Evolutionary conservation across 2,329 filamentous ascomycete species (phyloP).

Genomic region (Aureobasidium sp.): DNA sequence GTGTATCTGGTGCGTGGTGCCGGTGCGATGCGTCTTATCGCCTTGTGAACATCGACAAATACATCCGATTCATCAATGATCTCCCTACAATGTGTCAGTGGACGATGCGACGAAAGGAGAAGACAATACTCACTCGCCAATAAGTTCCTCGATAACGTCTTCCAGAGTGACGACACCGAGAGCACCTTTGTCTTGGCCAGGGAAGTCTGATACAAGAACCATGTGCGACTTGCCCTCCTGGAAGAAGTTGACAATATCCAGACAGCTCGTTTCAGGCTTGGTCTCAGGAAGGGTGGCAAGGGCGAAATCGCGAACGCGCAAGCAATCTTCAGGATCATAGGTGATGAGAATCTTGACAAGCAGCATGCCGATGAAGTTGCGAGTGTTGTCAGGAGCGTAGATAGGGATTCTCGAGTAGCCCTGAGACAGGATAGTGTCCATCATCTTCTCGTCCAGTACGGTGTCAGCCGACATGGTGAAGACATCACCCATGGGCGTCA

Average conservation of each 20-base stretch:
- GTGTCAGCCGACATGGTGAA: conserved; percentile 96
- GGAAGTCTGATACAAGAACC: conserved; percentile 86
- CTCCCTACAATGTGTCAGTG: conserved; percentile 54
- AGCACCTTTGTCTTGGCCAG: conserved; percentile 84
- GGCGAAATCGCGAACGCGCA: conserved; percentile 80
- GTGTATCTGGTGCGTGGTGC: conserved; percentile 60
- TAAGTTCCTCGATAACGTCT: conserved; percentile 96
- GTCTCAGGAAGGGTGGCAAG: conserved; percentile 93
- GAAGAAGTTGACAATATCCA: conserved; percentile 99
- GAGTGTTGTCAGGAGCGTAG: conserved; percentile 71
- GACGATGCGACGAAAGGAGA: background rate
- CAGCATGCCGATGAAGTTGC: conserved; percentile 95
- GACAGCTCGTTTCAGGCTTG: conserved; percentile 85
- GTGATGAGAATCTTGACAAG: conserved; percentile 98
- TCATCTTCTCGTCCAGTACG: conserved; percentile 83
- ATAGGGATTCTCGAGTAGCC: conserved; percentile 97
- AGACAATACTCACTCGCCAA: conserved; percentile 72
- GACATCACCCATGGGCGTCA: conserved; percentile 98
- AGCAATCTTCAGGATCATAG: conserved; percentile 90
- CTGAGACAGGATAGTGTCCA: conserved; percentile 86
- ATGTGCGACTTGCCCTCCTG: conserved; percentile 99
- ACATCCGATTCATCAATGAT: conserved; percentile 99
- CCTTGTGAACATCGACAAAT: conserved; percentile 96
- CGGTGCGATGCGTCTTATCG: conserved; percentile 79
- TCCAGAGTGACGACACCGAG: conserved; percentile 92